Evolutionary conservation across 768 basidiomycete species (phyloP).

Genomic region (Daedalea quercina): DNA sequence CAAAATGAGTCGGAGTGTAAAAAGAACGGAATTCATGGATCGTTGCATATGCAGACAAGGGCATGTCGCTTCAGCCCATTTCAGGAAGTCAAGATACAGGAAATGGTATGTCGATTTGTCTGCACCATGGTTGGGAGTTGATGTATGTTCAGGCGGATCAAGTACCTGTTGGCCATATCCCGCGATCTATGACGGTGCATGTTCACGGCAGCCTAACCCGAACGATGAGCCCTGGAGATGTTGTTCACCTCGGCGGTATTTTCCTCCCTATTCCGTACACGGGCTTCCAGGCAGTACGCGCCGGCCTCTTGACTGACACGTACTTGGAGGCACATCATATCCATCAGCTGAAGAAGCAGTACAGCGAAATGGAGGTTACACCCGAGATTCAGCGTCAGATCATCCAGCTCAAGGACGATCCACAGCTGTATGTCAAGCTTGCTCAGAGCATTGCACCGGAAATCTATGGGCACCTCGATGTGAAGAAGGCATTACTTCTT

Average conservation of each 20-base stretch:
- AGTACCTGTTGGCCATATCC: constrained; percentile 99
- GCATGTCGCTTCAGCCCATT: constrained; percentile 97
- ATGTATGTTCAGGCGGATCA: constrained; percentile 65
- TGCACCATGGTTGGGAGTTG: neutral
- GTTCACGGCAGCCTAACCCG: constrained; percentile 87
- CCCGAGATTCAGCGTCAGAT: constrained; percentile 73
- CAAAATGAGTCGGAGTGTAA: constrained; percentile 80
- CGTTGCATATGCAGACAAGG: constrained; percentile 96
- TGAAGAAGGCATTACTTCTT: constrained; percentile 92
- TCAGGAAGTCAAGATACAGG: constrained; percentile 98
- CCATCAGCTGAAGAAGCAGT: constrained; percentile 95
- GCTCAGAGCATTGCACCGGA: constrained; percentile 96
- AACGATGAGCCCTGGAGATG: constrained; percentile 90
- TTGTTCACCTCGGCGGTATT: constrained; percentile 92
- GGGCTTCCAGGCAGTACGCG: constrained; percentile 94
- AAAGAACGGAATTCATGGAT: constrained; percentile 81
- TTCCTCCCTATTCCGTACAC: constrained; percentile 98
- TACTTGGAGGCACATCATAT: constrained; percentile 91
- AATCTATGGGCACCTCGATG: constrained; percentile 95
- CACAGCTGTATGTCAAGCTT: constrained; percentile 79
- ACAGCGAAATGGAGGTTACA: constrained; percentile 89
- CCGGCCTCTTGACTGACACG: constrained; percentile 94
- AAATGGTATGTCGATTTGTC: constrained; percentile 64
- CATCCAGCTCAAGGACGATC: constrained; percentile 61
- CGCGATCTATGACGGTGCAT: constrained; percentile 97